Percentiles rank a stretch among this genome's conserved stretches.
These are phyloP conservation scores for Dothistroma septosporum DNA, from an alignment of 2,329 filamentous ascomycete species.

Conservation along the genomic window DNA sequence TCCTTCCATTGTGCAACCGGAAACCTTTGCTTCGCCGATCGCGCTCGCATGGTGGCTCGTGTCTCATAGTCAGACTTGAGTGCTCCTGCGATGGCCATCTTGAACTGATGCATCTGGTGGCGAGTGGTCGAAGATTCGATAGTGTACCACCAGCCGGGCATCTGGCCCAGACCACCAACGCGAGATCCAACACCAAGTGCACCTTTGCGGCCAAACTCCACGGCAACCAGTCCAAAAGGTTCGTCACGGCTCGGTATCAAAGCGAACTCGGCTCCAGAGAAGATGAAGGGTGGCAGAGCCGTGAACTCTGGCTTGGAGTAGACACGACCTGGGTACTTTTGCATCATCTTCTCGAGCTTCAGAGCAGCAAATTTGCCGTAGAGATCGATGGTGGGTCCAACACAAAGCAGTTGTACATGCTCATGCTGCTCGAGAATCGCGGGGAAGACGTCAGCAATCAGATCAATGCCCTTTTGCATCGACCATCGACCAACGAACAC, in stretches of 20 bases:
- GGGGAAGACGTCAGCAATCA: slow-evolving; percentile 65
- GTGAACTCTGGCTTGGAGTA: slow-evolving; percentile 68
- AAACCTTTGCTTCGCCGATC: slow-evolving; percentile 62
- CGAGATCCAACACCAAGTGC: slow-evolving; percentile 63
- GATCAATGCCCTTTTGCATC: slow-evolving; percentile 64
- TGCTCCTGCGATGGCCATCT: slow-evolving; percentile 59
- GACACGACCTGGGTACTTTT: slow-evolving; percentile 61
- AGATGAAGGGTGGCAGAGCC: slow-evolving; percentile 62
- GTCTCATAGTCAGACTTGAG: slow-evolving; percentile 54
- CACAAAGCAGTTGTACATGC: slow-evolving; percentile 58
- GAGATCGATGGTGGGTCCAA: slow-evolving; percentile 64
- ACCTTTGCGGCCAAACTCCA: slow-evolving; percentile 65
- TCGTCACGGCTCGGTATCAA: slow-evolving; percentile 66
- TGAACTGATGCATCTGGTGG: slow-evolving; percentile 63
- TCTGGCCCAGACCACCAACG: slow-evolving; percentile 64
- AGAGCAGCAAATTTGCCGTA: slow-evolving; percentile 65
- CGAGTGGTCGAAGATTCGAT: slow-evolving; percentile 61
- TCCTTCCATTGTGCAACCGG: slow-evolving; percentile 65
- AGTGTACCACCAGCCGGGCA: slow-evolving; percentile 69
- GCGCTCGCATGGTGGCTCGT: slow-evolving; percentile 60
- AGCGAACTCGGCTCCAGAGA: slow-evolving; percentile 64
- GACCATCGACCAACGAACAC: slow-evolving; percentile 68
- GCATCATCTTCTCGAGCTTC: slow-evolving; percentile 62
- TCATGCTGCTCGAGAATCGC: slow-evolving; percentile 57
- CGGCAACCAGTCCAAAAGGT: slow-evolving; percentile 64